Evolutionary conservation across 1,139 yeast species (phyloP).

Genomic region (Pichia sp.): DNA sequence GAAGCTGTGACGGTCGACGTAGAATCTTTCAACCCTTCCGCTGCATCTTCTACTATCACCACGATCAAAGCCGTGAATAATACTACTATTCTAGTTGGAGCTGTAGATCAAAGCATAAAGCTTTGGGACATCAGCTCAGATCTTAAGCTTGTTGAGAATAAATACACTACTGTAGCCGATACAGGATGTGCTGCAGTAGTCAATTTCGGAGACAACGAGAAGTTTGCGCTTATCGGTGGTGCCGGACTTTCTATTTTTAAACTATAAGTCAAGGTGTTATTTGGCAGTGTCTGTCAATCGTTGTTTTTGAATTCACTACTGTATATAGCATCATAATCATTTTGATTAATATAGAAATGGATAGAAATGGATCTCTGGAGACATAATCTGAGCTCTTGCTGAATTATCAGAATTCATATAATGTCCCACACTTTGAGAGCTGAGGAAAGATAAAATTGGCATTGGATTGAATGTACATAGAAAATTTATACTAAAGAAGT

Average conservation of each 20-base stretch:
- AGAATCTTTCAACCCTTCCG: slow-evolving; percentile 41
- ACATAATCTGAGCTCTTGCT: too few species aligned
- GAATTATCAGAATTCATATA: too few species aligned
- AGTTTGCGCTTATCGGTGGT: slow-evolving; percentile 57
- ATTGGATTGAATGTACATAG: slow-evolving; percentile 3
- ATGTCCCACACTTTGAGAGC: too few species aligned
- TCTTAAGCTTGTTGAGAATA: slow-evolving; percentile 40
- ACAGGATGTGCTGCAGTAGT: slow-evolving; percentile 66
- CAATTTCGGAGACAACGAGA: slow-evolving; percentile 27
- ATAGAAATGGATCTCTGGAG: too few species aligned
- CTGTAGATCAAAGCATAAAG: slow-evolving; percentile 77
- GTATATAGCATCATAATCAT: too few species aligned
- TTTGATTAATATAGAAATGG: too few species aligned
- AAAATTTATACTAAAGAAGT: background rate
- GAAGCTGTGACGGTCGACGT: slow-evolving; percentile 24
- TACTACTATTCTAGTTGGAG: slow-evolving; percentile 44
- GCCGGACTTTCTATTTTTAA: slow-evolving; percentile 64
- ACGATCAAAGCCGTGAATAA: slow-evolving; percentile 42
- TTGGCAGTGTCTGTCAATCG: too few species aligned
- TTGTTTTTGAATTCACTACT: too few species aligned
- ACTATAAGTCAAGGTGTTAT: slow-evolving; percentile 5
- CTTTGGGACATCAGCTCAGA: slow-evolving; percentile 49
- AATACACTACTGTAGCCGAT: slow-evolving; percentile 83
- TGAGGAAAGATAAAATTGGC: background rate
- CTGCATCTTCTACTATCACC: slow-evolving; percentile 87